phyloP scores from a whole-genome alignment of 768 basidiomycete species.

The Rossbeevera mucosa region DNA sequence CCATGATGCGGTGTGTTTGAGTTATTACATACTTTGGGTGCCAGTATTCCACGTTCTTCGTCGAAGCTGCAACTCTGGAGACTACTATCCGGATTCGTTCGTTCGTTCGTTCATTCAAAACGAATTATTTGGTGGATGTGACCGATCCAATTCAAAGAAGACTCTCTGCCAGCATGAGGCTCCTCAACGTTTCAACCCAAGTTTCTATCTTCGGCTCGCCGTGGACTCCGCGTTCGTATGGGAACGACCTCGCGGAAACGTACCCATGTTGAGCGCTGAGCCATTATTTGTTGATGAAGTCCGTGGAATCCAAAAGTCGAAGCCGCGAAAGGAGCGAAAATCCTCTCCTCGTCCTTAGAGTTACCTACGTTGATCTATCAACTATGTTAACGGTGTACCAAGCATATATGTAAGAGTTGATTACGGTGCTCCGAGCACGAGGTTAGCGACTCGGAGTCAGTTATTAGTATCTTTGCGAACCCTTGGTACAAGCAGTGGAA shows the following conservation, averaged over 20 bases:
- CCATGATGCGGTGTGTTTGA: not conserved
- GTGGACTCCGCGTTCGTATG: not conserved
- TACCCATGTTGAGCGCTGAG: too few species aligned
- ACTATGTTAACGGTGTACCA: not conserved
- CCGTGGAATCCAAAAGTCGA: too few species aligned
- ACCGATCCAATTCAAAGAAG: not conserved
- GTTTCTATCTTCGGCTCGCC: too few species aligned
- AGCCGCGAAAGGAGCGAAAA: not conserved
- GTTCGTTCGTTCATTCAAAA: not conserved
- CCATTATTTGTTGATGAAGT: too few species aligned
- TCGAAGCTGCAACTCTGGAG: not conserved
- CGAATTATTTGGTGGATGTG: not conserved
- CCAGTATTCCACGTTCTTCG: not conserved
- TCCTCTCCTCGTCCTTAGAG: not conserved
- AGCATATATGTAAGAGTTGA: not conserved
- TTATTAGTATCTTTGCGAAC: not conserved
- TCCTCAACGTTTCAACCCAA: too few species aligned
- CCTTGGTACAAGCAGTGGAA: not conserved
- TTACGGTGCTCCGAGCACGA: not conserved
- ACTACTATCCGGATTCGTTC: not conserved
- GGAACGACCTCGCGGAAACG: not conserved
- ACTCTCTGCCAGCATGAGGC: not conserved
- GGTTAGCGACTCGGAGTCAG: not conserved
- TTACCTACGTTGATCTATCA: not conserved
- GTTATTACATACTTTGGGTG: too few species aligned